phyloP scores from a whole-genome alignment of 164 flowering plant genomes.

The Vitis rotundifolia region DNA sequence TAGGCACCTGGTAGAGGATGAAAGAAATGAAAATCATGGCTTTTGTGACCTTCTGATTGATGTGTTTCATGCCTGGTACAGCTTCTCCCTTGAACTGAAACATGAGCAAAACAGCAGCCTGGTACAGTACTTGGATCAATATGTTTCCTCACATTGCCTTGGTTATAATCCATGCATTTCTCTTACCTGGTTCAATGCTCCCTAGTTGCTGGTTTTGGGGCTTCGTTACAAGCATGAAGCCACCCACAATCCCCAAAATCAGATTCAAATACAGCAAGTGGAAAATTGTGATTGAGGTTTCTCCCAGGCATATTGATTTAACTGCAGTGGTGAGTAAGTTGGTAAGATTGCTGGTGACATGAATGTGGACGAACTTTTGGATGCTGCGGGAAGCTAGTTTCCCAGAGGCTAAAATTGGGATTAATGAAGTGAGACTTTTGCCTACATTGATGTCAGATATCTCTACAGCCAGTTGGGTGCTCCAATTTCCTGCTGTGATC shows the following conservation, averaged over 20 bases:
- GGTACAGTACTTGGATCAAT: conserved; percentile 14
- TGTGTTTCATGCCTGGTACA: not conserved
- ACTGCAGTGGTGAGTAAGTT: conserved; percentile 15
- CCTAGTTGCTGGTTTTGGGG: not conserved
- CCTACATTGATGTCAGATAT: conserved; percentile 12
- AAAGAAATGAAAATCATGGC: conserved; percentile 20
- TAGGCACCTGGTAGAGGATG: conserved; percentile 20
- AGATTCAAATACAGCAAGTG: conserved; percentile 24
- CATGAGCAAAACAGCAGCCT: conserved; percentile 5
- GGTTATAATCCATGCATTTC: conserved; percentile 8
- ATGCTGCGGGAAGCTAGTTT: conserved; percentile 17
- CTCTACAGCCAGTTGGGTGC: conserved; percentile 17
- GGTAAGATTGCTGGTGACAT: conserved; percentile 17
- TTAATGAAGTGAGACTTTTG: conserved; percentile 1
- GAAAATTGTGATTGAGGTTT: conserved; percentile 20
- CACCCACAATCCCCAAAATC: conserved; percentile 18
- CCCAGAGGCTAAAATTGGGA: conserved; percentile 1
- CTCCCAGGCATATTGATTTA: conserved; percentile 7
- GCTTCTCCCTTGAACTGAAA: conserved; percentile 7
- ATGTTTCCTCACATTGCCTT: conserved; percentile 20
- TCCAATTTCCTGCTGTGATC: conserved; percentile 6
- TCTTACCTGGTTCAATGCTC: not conserved
- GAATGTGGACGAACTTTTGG: conserved; percentile 26
- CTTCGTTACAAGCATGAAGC: conserved; percentile 18
- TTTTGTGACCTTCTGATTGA: not conserved